Percentiles rank a stretch among this genome's conserved stretches.
These are phyloP conservation scores for Septoria linicola DNA, from an alignment of 2,329 filamentous ascomycete genomes.

Conservation along the genomic window DNA sequence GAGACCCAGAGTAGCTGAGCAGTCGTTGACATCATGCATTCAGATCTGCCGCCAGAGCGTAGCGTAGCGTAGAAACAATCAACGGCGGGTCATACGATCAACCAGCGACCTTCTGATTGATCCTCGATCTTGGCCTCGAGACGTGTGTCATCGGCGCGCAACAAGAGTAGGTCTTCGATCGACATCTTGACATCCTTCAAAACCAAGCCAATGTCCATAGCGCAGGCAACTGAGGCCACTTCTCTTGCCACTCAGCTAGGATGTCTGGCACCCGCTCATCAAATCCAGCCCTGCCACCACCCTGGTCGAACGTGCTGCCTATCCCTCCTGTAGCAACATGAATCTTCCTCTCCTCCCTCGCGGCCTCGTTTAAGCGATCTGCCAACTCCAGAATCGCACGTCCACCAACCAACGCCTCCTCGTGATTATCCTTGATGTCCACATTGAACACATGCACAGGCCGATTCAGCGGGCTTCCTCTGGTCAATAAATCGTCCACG, in stretches of 20 bases:
- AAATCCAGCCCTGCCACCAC: constrained; percentile 66
- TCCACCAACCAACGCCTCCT: constrained; percentile 88
- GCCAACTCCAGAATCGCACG: constrained; percentile 90
- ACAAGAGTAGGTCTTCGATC: no score
- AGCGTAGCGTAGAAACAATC: no score
- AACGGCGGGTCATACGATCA: no score
- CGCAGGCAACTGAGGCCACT: constrained; percentile 86
- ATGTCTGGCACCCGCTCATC: constrained; percentile 93
- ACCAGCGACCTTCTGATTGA: no score
- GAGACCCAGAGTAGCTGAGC: no score
- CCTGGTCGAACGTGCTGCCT: constrained; percentile 35
- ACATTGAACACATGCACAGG: constrained; percentile 98
- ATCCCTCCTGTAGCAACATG: constrained; percentile 64
- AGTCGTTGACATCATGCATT: no score
- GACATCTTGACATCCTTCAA: constrained; percentile 44
- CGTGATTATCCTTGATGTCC: constrained; percentile 97
- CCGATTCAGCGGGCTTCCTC: constrained; percentile 82
- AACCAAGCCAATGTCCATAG: constrained; percentile 97
- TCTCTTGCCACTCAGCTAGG: constrained; percentile 87
- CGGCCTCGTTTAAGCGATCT: constrained; percentile 76
- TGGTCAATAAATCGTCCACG: constrained; percentile 83
- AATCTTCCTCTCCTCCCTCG: constrained; percentile 70
- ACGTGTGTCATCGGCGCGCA: no score
- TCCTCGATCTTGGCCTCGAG: no score
- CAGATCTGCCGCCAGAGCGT: no score